These are phyloP conservation scores for Trichosporon ovoides DNA, from an alignment of 1,284 basidiomycete genomes.

Conservation along the genomic window DNA sequence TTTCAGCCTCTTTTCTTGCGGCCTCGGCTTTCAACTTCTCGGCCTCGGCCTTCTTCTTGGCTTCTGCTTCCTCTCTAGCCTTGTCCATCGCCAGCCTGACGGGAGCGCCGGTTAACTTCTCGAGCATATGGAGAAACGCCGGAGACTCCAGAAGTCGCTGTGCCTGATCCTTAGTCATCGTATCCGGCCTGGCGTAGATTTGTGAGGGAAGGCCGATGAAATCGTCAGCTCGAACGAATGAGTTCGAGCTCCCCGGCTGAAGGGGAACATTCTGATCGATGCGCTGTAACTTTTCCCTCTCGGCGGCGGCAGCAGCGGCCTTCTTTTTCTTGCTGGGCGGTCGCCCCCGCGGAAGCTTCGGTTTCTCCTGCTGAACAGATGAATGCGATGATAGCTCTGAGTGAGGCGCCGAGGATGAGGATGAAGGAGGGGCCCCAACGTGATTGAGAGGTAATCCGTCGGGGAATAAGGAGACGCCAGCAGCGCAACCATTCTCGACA, in stretches of 20 bases:
- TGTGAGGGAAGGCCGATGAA: background rate
- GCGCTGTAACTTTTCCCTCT: background rate
- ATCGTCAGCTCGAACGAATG: background rate
- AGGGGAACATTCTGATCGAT: background rate
- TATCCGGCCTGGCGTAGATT: conserved; percentile 20
- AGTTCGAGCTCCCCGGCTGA: background rate
- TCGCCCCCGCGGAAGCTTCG: background rate
- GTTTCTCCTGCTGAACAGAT: background rate
- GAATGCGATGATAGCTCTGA: background rate
- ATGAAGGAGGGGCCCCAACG: no score
- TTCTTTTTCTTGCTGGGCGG: conserved; percentile 3
- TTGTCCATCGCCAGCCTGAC: background rate
- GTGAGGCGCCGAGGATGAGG: conserved; percentile 1
- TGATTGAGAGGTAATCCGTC: conserved; percentile 1
- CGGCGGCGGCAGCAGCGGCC: no score
- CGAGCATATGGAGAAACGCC: conserved; percentile 36
- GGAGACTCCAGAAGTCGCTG: conserved; percentile 33
- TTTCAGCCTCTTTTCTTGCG: no score
- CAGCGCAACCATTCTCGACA: conserved; percentile 13
- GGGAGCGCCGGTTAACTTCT: conserved; percentile 29
- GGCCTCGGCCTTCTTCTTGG: background rate
- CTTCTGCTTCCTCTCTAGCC: background rate
- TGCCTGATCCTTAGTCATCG: conserved; percentile 40
- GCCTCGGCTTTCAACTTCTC: background rate
- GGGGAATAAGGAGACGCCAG: background rate